Base-by-base conservation (phyloP, 2,329 filamentous ascomycete genomes). In the Zymoseptoria ardabiliae region DNA sequence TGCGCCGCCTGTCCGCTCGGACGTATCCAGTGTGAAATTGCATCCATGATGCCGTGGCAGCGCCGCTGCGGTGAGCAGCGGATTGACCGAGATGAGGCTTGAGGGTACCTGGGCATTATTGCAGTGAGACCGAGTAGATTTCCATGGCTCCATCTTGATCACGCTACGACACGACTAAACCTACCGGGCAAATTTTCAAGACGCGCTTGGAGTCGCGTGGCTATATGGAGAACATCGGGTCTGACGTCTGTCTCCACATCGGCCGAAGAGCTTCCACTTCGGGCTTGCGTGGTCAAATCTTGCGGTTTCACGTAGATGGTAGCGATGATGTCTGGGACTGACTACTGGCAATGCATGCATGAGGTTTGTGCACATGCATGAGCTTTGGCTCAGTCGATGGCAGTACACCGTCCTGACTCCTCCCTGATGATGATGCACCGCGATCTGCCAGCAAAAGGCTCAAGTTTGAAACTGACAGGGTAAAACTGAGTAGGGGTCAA, bases 131-230 rank as follows among this genome's bases (percentile, higher is more conserved):
- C n/a, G n/a, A n/a, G n/a, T 45, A n/a, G 13, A 17, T 45, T 45
- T 45, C 6, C 58, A 54, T 54, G 28, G 57, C 48, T 55, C 28
- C 41, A 56, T 49, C 55, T 60, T 50, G 48, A 51, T 45, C 59
- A 59, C 61, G 59, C 61, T 61, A 65, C 60, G 50, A 58, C 58
- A 61, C 59, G 57, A 60, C 57, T 59, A 59, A 60, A 51, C 49
- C 57, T 45, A n/a, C 35, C 17, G 35, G 56, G 59, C 61, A 60
- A 62, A 63, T 62, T 63, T 63, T 60, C 58, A 60, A 45, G 35
- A 45, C 35, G 35, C 35, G 35, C 35, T 45, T 45, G 35, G 17
- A 7, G 35, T 45, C 35, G 35, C 35, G 35, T 45, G 35, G 35
- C 35, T 41, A 41, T 17, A 41, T 41, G 35, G 35, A 41, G 35